Evolutionary conservation across 495 filamentous ascomycete species (phyloP).

Genomic region (Cercophora scortea): DNA sequence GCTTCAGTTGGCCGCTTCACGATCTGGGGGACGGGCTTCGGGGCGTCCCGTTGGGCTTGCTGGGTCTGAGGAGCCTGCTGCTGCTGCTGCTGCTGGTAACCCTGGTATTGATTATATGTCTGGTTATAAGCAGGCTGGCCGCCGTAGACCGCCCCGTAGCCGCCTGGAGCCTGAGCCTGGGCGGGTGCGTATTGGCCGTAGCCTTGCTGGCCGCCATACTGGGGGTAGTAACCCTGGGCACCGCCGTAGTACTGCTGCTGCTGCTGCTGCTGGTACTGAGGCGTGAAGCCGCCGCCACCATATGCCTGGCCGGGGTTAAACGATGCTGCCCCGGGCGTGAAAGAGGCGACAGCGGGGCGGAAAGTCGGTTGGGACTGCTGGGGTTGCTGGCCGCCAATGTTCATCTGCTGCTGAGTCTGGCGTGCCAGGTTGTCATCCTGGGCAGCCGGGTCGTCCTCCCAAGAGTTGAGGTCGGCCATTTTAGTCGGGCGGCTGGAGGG

Average conservation of each 20-base stretch:
- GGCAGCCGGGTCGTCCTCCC: conserved; percentile 89
- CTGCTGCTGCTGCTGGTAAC: conserved; percentile 35
- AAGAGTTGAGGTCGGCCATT: conserved; percentile 80
- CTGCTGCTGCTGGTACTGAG: conserved; percentile 40
- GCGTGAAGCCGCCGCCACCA: conserved; percentile 37
- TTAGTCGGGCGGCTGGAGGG: conserved; percentile 18
- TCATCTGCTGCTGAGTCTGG: conserved; percentile 70
- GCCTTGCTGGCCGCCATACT: conserved; percentile 47
- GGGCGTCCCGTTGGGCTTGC: conserved; percentile 47
- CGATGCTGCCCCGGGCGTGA: conserved; percentile 66
- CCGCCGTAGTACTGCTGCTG: conserved; percentile 36
- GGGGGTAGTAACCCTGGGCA: conserved; percentile 37
- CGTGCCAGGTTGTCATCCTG: conserved; percentile 80
- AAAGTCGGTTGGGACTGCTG: conserved; percentile 42
- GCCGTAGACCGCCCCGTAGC: conserved; percentile 40
- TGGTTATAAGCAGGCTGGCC: conserved; percentile 14
- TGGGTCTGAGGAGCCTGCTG: conserved; percentile 38
- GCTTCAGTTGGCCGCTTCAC: conserved; percentile 53
- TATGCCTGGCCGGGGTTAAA: conserved; percentile 64
- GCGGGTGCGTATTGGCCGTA: conserved; percentile 44
- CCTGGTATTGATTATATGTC: conserved; percentile 26
- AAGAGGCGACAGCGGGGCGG: conserved; percentile 68
- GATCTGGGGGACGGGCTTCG: conserved; percentile 55
- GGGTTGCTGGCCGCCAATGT: conserved; percentile 50
- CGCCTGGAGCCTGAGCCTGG: conserved; percentile 29